Conservation (phyloP, 169 alveolate species). For the Eimeria acervulina region DNA sequence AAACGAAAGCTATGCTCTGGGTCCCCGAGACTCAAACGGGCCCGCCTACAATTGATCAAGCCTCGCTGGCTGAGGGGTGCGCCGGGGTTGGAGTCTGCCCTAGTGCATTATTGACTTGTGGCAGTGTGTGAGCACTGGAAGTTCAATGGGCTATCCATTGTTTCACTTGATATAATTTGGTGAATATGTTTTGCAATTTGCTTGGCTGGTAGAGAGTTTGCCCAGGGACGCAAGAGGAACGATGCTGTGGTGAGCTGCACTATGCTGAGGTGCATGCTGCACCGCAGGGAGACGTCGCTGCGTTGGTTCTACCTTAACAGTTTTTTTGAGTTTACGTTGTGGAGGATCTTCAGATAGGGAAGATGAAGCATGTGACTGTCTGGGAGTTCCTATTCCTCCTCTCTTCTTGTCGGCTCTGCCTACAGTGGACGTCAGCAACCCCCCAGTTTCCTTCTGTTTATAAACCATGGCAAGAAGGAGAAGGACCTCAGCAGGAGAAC, state of each 20-base stretch:
- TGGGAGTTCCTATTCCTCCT: not conserved
- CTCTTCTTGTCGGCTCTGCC: not conserved
- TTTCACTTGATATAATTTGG: not conserved
- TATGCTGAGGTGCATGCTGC: not conserved
- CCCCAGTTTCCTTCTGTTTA: not conserved
- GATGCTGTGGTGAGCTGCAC: not conserved
- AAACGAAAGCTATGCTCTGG: no score
- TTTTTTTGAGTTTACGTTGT: not conserved
- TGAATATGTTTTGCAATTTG: not conserved
- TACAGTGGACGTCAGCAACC: not conserved
- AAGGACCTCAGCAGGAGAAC: no score
- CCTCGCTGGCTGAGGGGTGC: no score
- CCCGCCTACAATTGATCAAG: no score
- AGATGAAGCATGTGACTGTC: not conserved
- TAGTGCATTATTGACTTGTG: not conserved
- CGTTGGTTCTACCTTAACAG: not conserved
- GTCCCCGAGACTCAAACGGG: no score
- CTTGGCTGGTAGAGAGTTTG: not conserved
- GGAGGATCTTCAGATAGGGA: not conserved
- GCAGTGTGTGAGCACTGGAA: not conserved
- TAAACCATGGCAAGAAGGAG: not conserved
- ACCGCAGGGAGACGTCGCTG: not conserved
- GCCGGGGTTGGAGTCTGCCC: not conserved
- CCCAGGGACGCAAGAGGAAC: not conserved
- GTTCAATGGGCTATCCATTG: no score